Evolutionary conservation across 768 basidiomycete genomes (phyloP), one percentile per base, ranked within the genome.

Genomic region (Harrya chromipes): DNA sequence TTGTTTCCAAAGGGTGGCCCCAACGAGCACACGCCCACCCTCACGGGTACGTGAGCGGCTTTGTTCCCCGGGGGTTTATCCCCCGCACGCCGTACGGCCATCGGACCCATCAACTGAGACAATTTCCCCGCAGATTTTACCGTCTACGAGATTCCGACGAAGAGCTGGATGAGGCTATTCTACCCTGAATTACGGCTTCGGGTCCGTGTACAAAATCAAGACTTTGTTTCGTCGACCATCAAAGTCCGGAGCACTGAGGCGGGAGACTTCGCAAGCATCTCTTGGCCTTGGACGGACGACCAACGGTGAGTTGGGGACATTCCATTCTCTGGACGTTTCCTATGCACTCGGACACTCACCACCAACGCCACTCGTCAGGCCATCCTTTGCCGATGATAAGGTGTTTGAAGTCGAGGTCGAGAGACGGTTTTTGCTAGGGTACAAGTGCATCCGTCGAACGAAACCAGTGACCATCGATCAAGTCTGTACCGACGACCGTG

Each of bases 381-480:
- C 57, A 9, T 47, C 31, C 4, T 16, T 63, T 31, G 34, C 50
- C 12, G 54, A 62, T 20, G 54, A 56, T 4, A 50, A 59, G 1
- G 21, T 36, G 3, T 59, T 63, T 40, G 57, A 65, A 9, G 49
- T 63, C 36, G 38, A 59, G 24, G 20, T 63, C 12, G 54, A 63
- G 49, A 44, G 53, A 27, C 52, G 55, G 33, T 63, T 53, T 21
- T n/a, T 62, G 17, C 31, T 62, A 0, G 7, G 53, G 24, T 63
- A 62, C 54, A 57, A 43, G 47, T 65, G 62, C 21, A 59, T 63
- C 34, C 60, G 63, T 46, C 62, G 63, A 38, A 65, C 62, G 40
- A 49, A 49, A 10, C 54, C 40, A 16, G 42, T 41, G 35, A 46
- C 52, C 14, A 40, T 64, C 19, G 62, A 62, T 29, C 62, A 64